These are phyloP conservation scores for Arthrobotrys entomopaga DNA, from an alignment of 2,329 filamentous ascomycete genomes.

Conservation along the genomic window DNA sequence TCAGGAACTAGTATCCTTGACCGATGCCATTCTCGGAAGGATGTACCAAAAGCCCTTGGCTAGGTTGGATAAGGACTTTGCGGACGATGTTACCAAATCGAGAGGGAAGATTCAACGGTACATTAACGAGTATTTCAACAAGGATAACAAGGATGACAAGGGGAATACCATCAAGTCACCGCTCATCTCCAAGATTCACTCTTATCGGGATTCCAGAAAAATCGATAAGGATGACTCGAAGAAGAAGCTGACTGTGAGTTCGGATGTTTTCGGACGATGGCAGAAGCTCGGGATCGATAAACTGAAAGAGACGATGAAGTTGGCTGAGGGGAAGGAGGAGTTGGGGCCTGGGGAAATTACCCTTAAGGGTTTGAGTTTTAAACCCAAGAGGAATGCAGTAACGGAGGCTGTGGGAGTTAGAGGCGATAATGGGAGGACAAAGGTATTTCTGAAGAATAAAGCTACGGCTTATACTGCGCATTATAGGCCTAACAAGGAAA, in stretches of 20 bases:
- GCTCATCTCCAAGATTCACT: conserved; percentile 5
- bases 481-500: conserved; percentile 37
- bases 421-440: conserved; percentile 13
- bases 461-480: conserved; percentile 41
- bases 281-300: conserved; percentile 31
- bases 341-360: conserved; percentile 33
- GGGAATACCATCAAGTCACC: not conserved
- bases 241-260: conserved; percentile 20
- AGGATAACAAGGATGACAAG: conserved; percentile 11
- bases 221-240: conserved; percentile 27
- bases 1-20: conserved; percentile 43
- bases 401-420: conserved; percentile 7
- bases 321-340: conserved; percentile 1
- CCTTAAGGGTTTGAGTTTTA: conserved; percentile 24
- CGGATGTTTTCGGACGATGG: conserved; percentile 22
- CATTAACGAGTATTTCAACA: conserved; percentile 44
- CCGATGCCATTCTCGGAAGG: conserved; percentile 35
- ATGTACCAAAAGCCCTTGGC: conserved; percentile 34
- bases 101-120: conserved; percentile 47
- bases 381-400: conserved; percentile 24
- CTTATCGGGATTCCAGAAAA: not conserved
- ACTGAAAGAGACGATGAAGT: conserved; percentile 9
- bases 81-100: conserved; percentile 31
- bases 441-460: conserved; percentile 31
- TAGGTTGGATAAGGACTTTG: conserved; percentile 25